Evolutionary conservation across 768 basidiomycete genomes (phyloP), one percentile per base, ranked within the genome.

Genomic region (Psilocybe sp.): DNA sequence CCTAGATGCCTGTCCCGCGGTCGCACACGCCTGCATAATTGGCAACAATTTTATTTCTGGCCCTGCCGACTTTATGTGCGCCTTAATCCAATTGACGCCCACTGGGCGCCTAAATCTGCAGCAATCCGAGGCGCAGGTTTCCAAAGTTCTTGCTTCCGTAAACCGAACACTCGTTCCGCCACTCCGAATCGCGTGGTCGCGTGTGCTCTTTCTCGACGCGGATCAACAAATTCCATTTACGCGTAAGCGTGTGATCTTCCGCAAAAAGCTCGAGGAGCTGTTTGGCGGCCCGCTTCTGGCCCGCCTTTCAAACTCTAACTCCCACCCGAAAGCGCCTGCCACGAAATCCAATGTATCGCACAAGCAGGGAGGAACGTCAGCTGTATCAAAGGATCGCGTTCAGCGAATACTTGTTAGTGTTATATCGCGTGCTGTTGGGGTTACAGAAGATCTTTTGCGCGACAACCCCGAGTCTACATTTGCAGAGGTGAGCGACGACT

Each of bases 21-120:
- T 68, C 5, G 41, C 44, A 1, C 58, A 57, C 33, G 55, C 60
- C 18, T 62, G 62, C 23, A 42, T 68, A 15, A 49, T 64, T 14
- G 66, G 66, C n/a, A 63, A 68, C 46, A 62, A 61, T 32, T 66
- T 66, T 34, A 50, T 66, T 1, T 19, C 38, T 7, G 49, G 52
- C 20, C 48, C 66, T 6, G 55, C 66, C 4, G 40, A 60, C 5
- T 50, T 55, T 32, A 49, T 66, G 1, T 62, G 59, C 34, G 62
- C 57, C 11, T 44, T 68, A 33, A 52, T 66, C 16, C 54, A 64
- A 36, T 51, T 59, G 1, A 32, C 42, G 16, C 35, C 45, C 16
- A 13, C 34, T 43, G 12, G 5, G 10, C 6, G 46, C 11, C 39
- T 54, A n/a, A 23, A 36, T 7, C 44, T 37, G 14, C 15, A 23